Evolutionary conservation across 1,284 basidiomycete species (phyloP).

Genomic region (Ceratobasidium sp.): DNA sequence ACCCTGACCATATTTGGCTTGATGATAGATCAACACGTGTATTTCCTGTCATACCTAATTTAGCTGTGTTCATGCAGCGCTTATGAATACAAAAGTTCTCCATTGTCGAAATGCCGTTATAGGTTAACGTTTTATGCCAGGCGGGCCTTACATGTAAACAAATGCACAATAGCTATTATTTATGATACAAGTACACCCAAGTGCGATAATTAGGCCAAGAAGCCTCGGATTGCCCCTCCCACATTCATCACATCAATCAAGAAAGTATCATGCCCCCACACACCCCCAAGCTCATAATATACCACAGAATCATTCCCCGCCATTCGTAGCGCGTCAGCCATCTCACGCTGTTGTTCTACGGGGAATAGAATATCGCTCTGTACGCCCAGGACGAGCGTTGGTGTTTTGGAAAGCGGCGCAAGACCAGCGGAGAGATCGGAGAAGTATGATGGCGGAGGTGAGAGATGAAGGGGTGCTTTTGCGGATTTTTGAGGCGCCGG

Average conservation of each 20-base stretch:
- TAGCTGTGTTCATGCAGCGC: no score
- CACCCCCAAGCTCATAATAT: slow-evolving; percentile 97
- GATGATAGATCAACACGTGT: no score
- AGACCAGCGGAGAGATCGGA: slow-evolving; percentile 88
- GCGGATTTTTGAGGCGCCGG: slow-evolving; percentile 51
- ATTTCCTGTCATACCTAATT: no score
- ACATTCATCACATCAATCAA: slow-evolving; percentile 85
- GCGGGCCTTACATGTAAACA: no score
- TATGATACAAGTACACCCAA: no score
- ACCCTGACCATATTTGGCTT: no score
- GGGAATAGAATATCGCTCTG: slow-evolving; percentile 98
- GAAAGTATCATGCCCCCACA: slow-evolving; percentile 99
- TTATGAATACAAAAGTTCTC: no score
- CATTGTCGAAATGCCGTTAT: no score
- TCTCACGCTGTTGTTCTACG: slow-evolving; percentile 96
- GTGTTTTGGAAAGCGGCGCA: slow-evolving; percentile 79
- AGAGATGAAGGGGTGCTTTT: slow-evolving; percentile 63
- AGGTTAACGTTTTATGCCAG: no score
- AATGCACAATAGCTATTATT: no score
- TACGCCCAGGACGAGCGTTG: slow-evolving; percentile 91
- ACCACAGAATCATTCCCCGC: slow-evolving; percentile 89
- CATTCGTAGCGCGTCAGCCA: slow-evolving; percentile 92
- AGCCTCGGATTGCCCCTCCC: slow-evolving; percentile 83
- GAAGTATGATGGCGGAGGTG: slow-evolving; percentile 78
- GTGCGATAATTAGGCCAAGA: slow-evolving; percentile 61